phyloP scores from a whole-genome alignment of 2,329 filamentous ascomycete species.

The Fusarium xylarioides region DNA sequence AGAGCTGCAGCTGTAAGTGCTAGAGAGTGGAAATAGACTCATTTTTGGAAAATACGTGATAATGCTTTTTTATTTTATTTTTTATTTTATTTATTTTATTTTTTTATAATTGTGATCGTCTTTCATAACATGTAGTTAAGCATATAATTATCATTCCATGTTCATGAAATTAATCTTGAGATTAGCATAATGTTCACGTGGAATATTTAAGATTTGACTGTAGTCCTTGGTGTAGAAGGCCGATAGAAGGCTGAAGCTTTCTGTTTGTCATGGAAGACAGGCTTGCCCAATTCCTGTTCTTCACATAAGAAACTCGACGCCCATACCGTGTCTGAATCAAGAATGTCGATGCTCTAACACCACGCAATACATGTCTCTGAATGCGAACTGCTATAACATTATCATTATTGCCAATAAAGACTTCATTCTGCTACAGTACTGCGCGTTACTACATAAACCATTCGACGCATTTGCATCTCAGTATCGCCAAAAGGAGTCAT shows the following conservation, averaged over 20 bases:
- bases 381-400: not conserved
- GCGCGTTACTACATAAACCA: not conserved
- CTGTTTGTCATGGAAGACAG: not conserved
- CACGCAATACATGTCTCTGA: not conserved
- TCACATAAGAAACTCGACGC: not conserved
- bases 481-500: not conserved
- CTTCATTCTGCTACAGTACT: not conserved
- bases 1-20: not conserved
- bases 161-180: not conserved
- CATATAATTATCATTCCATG: not conserved
- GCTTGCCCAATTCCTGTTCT: not conserved
- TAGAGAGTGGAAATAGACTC: not conserved
- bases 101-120: not conserved
- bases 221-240: not conserved
- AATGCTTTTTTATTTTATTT: too few species aligned
- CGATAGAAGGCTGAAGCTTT: not conserved
- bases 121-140: not conserved
- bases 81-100: too few species aligned
- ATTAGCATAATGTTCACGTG: not conserved
- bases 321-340: not conserved
- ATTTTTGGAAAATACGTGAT: not conserved
- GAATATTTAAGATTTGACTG: not conserved
- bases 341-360: not conserved
- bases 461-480: not conserved
- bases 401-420: not conserved